Conservation (phyloP, 352 stramenopile species). For the Phytophthora niederhauseri region DNA sequence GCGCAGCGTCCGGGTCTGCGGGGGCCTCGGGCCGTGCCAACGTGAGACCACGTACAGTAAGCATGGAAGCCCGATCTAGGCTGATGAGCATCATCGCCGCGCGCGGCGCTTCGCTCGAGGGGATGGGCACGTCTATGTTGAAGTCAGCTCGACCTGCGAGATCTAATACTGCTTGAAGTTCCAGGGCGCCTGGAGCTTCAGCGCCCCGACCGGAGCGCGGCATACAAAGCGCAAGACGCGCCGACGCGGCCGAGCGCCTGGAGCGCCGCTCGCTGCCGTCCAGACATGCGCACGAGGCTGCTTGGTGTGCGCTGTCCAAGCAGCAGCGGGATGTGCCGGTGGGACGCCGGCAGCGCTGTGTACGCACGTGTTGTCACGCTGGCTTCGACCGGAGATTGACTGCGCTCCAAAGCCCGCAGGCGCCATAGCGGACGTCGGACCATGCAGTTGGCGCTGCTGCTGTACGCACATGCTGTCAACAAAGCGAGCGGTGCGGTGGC, state of each 20-base stretch:
- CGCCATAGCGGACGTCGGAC: conserved; percentile 2
- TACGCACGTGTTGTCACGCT: conserved; percentile 17
- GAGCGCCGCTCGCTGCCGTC: neutral
- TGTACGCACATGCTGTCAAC: conserved; percentile 16
- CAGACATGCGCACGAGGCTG: conserved; percentile 12
- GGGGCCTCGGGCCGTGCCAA: too few relatives aligned
- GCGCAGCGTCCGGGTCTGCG: neutral
- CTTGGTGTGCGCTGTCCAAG: conserved; percentile 6
- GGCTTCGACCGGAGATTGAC: neutral
- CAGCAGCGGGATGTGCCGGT: conserved; percentile 13
- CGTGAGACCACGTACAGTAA: conserved; percentile 1
- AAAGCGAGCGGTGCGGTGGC: neutral
- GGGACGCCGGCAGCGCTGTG: conserved; percentile 10
- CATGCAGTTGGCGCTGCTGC: neutral
- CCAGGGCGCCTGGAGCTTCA: conserved; percentile 2
- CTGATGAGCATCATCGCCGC: conserved; percentile 20
- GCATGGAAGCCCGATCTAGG: neutral
- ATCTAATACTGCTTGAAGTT: conserved; percentile 63
- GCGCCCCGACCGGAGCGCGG: conserved; percentile 1
- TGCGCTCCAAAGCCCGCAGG: neutral
- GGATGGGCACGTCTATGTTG: conserved; percentile 37
- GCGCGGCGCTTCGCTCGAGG: conserved; percentile 38
- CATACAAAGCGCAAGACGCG: conserved; percentile 25
- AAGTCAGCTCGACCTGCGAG: conserved; percentile 42
- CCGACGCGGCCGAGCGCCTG: neutral